Base-by-base conservation (phyloP, 352 stramenopile species). In the Pythium scleroteichum region DNA sequence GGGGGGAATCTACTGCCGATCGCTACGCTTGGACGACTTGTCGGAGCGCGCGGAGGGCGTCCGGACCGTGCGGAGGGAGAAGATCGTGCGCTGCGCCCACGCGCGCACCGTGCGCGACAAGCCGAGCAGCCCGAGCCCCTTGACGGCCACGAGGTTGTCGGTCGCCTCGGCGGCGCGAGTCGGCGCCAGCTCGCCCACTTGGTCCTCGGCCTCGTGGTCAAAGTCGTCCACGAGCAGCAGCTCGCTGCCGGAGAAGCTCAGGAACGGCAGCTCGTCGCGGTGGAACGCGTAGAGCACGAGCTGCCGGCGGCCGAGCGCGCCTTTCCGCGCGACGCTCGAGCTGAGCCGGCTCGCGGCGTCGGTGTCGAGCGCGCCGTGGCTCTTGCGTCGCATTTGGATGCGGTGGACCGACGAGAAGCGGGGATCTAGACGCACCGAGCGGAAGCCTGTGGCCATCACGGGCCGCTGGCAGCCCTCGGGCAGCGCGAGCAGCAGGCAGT, bases 251-350 rank as follows among this genome's bases (percentile, higher is more conserved):
- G 63, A 82, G 9, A 75, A 74, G 22, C 47, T 73, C 19, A 87
- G 62, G 58, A 87, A 92, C 22, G 78, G 75, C 58, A 92, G 55
- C 48, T 88, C 78, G 44, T 85, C 72, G 20, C 82, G 82, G 45
- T 90, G 78, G 48, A 88, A 85, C 27, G 70, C 78, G 62, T 82
- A 90, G 24, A 91, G 33, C 16, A 71, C 63, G 22, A 66, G 33
- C 42, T 65, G 54, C 1, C 47, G 60, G 6, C 50, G 59, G 5
- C 46, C 47, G 29, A 8, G 24, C 1, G 32, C 7, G 45, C 46
- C 50, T 58, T 58, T 5, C 33, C 50, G 2, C 16, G 35, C 8
- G 33, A 58, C 35, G 33, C 22, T 24, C 35, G 50, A 58, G 22
- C 22, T 58, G 19, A 58, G 45, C 23, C 42, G 53, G 8, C 22